These are phyloP conservation scores for Wickerhamomyces chambardii DNA, from an alignment of 805 yeast genomes.

Conservation along the genomic window DNA sequence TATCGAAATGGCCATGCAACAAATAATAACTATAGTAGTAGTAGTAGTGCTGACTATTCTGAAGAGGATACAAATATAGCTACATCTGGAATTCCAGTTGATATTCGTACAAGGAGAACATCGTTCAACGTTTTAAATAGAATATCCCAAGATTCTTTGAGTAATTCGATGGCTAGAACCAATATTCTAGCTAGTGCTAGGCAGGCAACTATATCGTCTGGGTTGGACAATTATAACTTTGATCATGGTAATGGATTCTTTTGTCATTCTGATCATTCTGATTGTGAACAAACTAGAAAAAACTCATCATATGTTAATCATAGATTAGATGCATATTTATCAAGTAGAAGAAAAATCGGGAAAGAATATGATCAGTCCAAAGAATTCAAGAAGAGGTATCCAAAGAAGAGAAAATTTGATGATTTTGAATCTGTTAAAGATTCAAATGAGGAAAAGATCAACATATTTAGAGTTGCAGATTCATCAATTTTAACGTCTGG, in stretches of 20 bases:
- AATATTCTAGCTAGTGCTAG: too few relatives aligned
- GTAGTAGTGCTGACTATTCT: too few relatives aligned
- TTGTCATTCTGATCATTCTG: not conserved
- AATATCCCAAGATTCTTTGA: too few relatives aligned
- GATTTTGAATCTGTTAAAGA: slow-evolving; percentile 3
- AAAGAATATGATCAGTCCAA: not conserved
- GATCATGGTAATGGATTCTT: not conserved
- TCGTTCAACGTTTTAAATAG: too few relatives aligned
- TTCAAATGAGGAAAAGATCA: slow-evolving; percentile 2
- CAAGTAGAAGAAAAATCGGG: slow-evolving; percentile 1
- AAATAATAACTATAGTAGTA: too few relatives aligned
- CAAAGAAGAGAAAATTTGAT: slow-evolving; percentile 8
- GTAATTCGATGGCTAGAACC: too few relatives aligned
- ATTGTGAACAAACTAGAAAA: not conserved
- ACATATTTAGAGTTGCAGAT: slow-evolving; percentile 4
- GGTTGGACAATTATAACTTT: too few relatives aligned
- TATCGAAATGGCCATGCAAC: too few relatives aligned
- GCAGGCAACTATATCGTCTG: too few relatives aligned
- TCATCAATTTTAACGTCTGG: slow-evolving; percentile 13
- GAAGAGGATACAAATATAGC: too few relatives aligned
- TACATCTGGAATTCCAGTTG: too few relatives aligned
- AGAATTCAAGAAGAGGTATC: not conserved
- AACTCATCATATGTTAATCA: not conserved
- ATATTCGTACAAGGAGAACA: too few relatives aligned
- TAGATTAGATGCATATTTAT: not conserved